Base-by-base conservation (phyloP, 805 yeast species). In the Starmerella khaoyaiensis region DNA sequence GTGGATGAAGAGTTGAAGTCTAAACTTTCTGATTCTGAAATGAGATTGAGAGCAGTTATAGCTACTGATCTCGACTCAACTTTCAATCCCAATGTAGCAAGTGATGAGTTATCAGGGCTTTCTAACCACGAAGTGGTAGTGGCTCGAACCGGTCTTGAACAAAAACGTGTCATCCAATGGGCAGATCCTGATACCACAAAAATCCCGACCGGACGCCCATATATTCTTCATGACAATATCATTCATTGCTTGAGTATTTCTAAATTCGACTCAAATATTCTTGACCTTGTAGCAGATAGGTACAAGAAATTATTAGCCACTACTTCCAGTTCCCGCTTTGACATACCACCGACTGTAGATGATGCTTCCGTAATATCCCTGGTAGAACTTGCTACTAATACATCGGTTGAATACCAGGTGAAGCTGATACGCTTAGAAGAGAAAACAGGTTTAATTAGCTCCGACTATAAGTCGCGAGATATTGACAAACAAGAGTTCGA, bases 301-400 rank as follows among this genome's bases (percentile, higher is more conserved):
- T 65, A 0, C 48, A 47, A 8, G 75, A 77, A 48, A 62, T 64
- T 30, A 11, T 4, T 4, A 5, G 15, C 10, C 4, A 6, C 20
- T 14, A 14, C 6, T 4, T 4, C 10, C 27, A 7, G 5, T 31
- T 4, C 33, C 10, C 9, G 8, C 2, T 4, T 19, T 5, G 48
- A 67, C 4, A 65, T 79, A 37, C 67, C 74, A 5, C 61, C 64
- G n/a, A 60, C 68, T n/a, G 59, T 69, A 16, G 68, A 70, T 6
- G 76, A 76, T 51, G 69, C 78, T 5, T 68, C 76, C 5, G 72
- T 80, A 62, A 73, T 78, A 12, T 58, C 74, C 2, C 52, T 83
- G 12, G 52, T 82, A 30, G 75, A 76, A 36, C 52, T 72, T 23
- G 47, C 30, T 16, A 35, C 47, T 3, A 22, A 23, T 11, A 39